A percentile compares a stretch with the other conserved stretches of the same genome.
phyloP scores from a whole-genome alignment of 78 protist species.

The Capsaspora owczarzaki region DNA sequence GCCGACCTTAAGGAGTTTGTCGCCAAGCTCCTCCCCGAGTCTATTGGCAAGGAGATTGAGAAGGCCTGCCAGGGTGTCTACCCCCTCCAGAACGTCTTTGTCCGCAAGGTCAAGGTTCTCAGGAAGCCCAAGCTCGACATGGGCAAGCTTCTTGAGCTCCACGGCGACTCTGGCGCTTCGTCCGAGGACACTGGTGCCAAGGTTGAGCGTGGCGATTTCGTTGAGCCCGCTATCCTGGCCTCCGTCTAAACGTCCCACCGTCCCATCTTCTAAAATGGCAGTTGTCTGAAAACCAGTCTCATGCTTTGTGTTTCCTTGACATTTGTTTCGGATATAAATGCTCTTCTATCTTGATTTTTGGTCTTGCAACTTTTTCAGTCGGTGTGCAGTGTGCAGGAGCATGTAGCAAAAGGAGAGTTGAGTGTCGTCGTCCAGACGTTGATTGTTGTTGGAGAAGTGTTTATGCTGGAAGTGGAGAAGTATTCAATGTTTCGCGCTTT shows the following conservation, averaged over 20 bases:
- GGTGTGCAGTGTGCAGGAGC: too few species aligned
- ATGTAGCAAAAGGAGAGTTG: too few species aligned
- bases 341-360: too few species aligned
- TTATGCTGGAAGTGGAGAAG: too few species aligned
- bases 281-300: too few species aligned
- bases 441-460: too few species aligned
- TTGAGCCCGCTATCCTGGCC: slow-evolving; percentile 19
- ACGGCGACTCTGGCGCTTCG: slow-evolving; percentile 16
- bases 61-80: slow-evolving; percentile 71
- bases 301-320: too few species aligned
- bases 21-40: slow-evolving; percentile 75
- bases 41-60: slow-evolving; percentile 85
- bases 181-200: neutral
- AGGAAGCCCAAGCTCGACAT: slow-evolving; percentile 83
- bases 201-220: neutral
- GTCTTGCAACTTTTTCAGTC: too few species aligned
- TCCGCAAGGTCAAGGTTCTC: slow-evolving; percentile 94
- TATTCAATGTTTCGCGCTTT: too few species aligned
- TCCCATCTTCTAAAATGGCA: too few species aligned
- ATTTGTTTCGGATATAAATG: too few species aligned
- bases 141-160: slow-evolving; percentile 38
- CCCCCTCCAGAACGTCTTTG: slow-evolving; percentile 92
- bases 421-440: too few species aligned
- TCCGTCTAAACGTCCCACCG: neutral
- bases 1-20: slow-evolving; percentile 68